These are phyloP conservation scores for Arabis hirsuta DNA, from an alignment of 345 rosid genomes.

Conservation along the genomic window DNA sequence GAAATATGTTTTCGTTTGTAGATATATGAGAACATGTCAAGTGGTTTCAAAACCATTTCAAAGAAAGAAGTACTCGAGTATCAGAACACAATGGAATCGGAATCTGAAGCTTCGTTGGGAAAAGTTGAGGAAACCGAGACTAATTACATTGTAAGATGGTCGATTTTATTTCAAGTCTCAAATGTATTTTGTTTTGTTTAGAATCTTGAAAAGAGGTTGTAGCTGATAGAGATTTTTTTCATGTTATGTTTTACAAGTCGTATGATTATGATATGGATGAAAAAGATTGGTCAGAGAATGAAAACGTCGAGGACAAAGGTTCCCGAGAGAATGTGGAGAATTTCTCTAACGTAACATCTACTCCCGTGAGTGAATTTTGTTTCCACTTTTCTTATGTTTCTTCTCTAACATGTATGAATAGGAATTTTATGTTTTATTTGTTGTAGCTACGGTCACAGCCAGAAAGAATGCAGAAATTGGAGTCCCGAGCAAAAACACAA, in stretches of 20 bases:
- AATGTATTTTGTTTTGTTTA: background rate
- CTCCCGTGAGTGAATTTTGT: constrained; percentile 27
- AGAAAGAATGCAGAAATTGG: constrained; percentile 30
- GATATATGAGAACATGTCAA: constrained; percentile 14
- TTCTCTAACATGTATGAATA: constrained; percentile 15
- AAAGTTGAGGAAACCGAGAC: constrained; percentile 14
- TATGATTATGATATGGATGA: constrained; percentile 31
- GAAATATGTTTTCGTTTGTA: constrained; percentile 8
- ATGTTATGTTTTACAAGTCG: constrained; percentile 19
- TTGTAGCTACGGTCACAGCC: constrained; percentile 37
- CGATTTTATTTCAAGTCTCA: background rate
- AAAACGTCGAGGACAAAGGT: constrained; percentile 3
- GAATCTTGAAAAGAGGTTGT: constrained; percentile 17
- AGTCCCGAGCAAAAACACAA: constrained; percentile 37
- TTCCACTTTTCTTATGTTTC: constrained; percentile 8
- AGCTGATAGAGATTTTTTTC: background rate
- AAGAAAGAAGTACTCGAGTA: background rate
- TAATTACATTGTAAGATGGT: constrained; percentile 33
- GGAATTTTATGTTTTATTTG: background rate
- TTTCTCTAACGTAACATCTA: constrained; percentile 5
- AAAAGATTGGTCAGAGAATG: constrained; percentile 34
- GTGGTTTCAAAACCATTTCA: background rate
- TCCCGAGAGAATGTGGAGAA: constrained; percentile 24
- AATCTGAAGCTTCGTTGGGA: background rate
- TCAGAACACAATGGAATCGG: constrained; percentile 6